phyloP scores from a whole-genome alignment of 306 rosid species.

The Aeschynomene evenia region DNA sequence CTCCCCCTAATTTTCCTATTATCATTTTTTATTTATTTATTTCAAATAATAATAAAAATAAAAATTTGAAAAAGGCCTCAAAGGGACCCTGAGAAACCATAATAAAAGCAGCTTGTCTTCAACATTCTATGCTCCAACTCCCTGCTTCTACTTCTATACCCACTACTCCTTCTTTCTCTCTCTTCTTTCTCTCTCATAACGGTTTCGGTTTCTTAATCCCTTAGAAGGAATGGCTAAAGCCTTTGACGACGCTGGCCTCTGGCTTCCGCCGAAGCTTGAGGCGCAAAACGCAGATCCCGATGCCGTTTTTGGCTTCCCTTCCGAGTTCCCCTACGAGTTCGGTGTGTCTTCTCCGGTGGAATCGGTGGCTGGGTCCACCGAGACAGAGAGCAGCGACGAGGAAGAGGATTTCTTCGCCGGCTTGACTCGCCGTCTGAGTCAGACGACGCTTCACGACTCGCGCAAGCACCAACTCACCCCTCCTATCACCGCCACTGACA shows the following conservation, averaged over 20 bases:
- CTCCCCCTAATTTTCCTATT: not conserved
- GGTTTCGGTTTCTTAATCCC: not conserved
- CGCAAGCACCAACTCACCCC: conserved; percentile 25
- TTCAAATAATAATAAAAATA: not conserved
- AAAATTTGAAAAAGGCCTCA: conserved; percentile 24
- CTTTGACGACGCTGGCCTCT: conserved; percentile 26
- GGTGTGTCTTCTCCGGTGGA: conserved; percentile 45
- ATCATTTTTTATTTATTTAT: not conserved
- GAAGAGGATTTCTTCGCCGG: conserved; percentile 58
- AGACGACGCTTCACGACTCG: conserved; percentile 45
- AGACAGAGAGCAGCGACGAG: conserved; percentile 64
- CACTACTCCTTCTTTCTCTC: not conserved
- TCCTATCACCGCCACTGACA: conserved; percentile 22
- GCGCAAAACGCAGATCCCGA: not conserved
- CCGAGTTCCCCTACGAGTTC: conserved; percentile 73
- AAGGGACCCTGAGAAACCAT: conserved; percentile 62
- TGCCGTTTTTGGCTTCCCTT: conserved; percentile 38
- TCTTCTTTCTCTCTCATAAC: not conserved
- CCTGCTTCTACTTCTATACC: not conserved
- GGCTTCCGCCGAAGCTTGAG: conserved; percentile 42
- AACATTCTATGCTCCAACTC: conserved; percentile 45
- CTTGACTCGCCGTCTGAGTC: conserved; percentile 62
- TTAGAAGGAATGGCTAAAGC: conserved; percentile 36
- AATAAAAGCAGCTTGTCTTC: conserved; percentile 72
- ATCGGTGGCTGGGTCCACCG: conserved; percentile 50